Base-by-base conservation (phyloP, 140 eudicot genomes). In the Stevia rebaudiana region DNA sequence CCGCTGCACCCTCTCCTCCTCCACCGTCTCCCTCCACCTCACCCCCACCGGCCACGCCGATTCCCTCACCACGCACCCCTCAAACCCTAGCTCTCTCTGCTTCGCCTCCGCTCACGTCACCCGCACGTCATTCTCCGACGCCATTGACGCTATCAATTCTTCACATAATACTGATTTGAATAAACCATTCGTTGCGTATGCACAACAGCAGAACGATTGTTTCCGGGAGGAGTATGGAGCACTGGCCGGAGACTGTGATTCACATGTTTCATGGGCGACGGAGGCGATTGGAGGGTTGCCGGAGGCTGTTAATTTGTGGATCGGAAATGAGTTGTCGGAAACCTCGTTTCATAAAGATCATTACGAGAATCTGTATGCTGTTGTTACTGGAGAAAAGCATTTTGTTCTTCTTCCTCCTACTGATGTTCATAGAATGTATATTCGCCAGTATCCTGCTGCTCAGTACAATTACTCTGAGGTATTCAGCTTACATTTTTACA, bases 231-330 rank as follows among this genome's bases (percentile, higher is more conserved):
- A 92, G 86, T 92, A 85, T 62, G 65, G 69, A 17, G 81, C 69
- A 18, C 44, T 92, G 68, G 59, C 48, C 0, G 72, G 70, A 16
- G 96, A 92, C 7, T 71, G 77, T 47, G 96, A 88, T 22, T 39
- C 65, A 1, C 71, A 92, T 41, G 53, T 92, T 39, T 24, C 57
- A 9, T 92, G 96, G 98, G 98, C 98, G 10, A 73, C 72, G 0
- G 94, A 83, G 67, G 96, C 96, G 10, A 49, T 92, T 6, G 96
- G 96, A 7, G 65, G 83, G 24, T 16, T 7, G 2, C 98, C 98
- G 1, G 98, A 92, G 54, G 98, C 98, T 6, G 98, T 92, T 58
- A 92, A 92, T 77, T 64, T 92, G 65, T 92, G 98, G 98, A 78
- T 92, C 39, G 96, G 98, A 57, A 88, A 85, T 48, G 58, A 69